Percentiles rank a stretch among this genome's conserved stretches.
phyloP scores from a whole-genome alignment of 768 basidiomycete species.

The Lentinula boryana region DNA sequence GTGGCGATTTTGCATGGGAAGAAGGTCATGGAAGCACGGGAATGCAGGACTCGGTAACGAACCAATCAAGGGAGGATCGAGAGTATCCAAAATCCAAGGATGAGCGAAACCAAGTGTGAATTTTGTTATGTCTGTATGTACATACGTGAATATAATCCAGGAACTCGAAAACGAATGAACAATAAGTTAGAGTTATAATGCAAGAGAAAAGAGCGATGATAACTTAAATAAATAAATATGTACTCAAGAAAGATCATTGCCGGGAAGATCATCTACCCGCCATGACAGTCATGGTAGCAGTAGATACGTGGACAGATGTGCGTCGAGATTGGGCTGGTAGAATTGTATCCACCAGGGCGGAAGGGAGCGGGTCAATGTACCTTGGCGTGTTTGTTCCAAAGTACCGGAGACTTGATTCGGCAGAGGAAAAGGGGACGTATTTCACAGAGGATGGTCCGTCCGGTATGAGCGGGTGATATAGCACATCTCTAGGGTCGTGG shows the following conservation, averaged over 20 bases:
- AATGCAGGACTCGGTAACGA: not conserved
- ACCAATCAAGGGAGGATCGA: not conserved
- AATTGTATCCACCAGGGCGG: slow-evolving; percentile 25
- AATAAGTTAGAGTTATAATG: slow-evolving; percentile 6
- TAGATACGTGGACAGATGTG: not conserved
- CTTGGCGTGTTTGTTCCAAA: slow-evolving; percentile 18
- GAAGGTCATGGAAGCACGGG: not conserved
- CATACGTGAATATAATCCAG: not conserved
- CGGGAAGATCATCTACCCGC: slow-evolving; percentile 32
- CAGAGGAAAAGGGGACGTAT: not conserved
- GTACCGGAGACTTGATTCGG: not conserved
- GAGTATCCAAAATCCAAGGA: not conserved
- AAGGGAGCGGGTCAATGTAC: slow-evolving; percentile 44
- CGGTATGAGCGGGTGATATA: not conserved
- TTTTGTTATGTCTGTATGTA: not conserved
- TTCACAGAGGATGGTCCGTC: slow-evolving; percentile 1
- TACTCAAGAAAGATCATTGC: not conserved
- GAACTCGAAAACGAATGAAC: not conserved
- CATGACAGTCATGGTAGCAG: slow-evolving; percentile 14
- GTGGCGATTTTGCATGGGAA: not conserved
- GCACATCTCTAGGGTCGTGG: not conserved
- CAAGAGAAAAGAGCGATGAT: not conserved
- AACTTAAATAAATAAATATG: too few relatives aligned
- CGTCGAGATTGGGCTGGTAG: slow-evolving; percentile 10
- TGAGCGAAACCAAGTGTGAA: not conserved